Evolutionary conservation across 2,329 filamentous ascomycete genomes (phyloP), one percentile per base, ranked within the genome.

Genomic region (Colletotrichum aenigma): DNA sequence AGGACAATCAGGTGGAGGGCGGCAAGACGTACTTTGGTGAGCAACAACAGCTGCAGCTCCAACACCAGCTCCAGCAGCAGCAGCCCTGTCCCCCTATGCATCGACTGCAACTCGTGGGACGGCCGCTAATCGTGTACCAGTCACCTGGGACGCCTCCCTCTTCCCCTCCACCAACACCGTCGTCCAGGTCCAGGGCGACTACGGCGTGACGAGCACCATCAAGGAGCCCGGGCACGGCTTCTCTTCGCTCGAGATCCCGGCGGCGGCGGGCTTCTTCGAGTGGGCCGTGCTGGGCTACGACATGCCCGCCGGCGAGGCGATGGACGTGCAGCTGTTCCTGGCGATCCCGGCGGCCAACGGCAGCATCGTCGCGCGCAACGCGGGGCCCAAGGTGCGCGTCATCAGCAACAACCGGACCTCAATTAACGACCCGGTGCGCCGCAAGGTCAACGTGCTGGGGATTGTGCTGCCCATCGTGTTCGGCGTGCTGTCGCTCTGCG

Each of bases 1-100:
- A 43, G 6, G 43, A 77, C 32, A 73, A 24, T 12, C 34, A 77
- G 52, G 36, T 75, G 7, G 56, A 69, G 16, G 76, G 70, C 6
- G 77, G 74, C 15, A 74, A 74, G 62, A 77, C 73, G 12, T 77
- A 76, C 36, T 77, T 76, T 65, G 66, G 77, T 78, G 55, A 66
- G 43, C 43, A 52, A 7, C 43, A 52, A 21, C 43, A 52, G n/a
- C 43, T 52, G 4, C n/a, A 43, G 38, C 38, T 43, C 8, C 38
- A 43, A n/a, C 38, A 43, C 18, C 38, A 66, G 43, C 43, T n/a
- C n/a, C n/a, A 21, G 43, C 43, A 48, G 43, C 38, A 48, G 43
- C 43, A 52, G 77, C 21, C 6, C 12, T 36, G 65, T 24, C 55
- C 55, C 32, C 55, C 26, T 24, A 30, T 61, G 18, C 18, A 36